Percentiles rank a stretch among this genome's conserved stretches.
Conservation (phyloP, 441 rosid genomes). For the Iberis amara region DNA sequence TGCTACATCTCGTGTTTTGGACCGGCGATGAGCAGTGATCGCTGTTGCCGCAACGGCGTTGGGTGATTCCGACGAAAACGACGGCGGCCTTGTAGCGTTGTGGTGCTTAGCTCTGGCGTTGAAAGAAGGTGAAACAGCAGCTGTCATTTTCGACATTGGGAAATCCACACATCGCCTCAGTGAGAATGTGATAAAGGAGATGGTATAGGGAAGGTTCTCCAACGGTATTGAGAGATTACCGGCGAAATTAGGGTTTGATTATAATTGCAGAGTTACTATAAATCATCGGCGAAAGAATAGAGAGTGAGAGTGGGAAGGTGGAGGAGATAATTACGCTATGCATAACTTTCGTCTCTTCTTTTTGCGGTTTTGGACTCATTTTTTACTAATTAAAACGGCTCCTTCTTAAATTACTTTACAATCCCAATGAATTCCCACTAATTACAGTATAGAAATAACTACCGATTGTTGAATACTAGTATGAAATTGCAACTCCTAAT, state of each 20-base stretch:
- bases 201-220: background rate
- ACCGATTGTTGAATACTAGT: no score
- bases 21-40: conserved; percentile 11
- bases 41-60: background rate
- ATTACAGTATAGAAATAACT: no score
- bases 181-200: conserved; percentile 8
- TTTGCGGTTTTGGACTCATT: background rate
- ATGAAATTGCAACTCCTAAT: no score
- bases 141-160: conserved; percentile 22
- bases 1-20: conserved; percentile 20
- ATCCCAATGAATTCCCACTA: no score
- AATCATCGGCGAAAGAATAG: conserved; percentile 24
- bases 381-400: background rate
- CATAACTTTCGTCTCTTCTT: conserved; percentile 24
- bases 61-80: conserved; percentile 6
- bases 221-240: conserved; percentile 11
- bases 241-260: conserved; percentile 21
- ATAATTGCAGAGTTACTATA: background rate
- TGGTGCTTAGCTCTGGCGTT: background rate
- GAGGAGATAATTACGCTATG: conserved; percentile 10
- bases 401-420: no score
- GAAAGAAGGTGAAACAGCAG: conserved; percentile 22
- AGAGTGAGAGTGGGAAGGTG: conserved; percentile 13
- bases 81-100: conserved; percentile 14
- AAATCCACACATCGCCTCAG: conserved; percentile 11